Percentiles rank a stretch among this genome's conserved stretches.
phyloP scores from a whole-genome alignment of 768 basidiomycete species.

The Galerina sulciceps region DNA sequence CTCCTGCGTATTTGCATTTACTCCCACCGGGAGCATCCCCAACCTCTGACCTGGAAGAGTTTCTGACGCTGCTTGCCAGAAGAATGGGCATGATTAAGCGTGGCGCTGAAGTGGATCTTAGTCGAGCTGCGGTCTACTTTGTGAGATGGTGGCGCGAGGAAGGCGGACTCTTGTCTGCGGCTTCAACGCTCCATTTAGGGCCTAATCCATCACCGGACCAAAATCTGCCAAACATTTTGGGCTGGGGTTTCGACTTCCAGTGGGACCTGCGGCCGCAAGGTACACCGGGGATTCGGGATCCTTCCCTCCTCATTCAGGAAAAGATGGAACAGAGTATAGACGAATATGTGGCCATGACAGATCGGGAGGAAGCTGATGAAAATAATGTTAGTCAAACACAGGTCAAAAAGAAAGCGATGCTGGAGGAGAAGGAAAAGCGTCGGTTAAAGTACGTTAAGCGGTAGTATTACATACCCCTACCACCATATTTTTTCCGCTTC shows the following conservation, averaged over 20 bases:
- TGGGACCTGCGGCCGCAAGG: constrained; percentile 51
- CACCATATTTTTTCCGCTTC: neutral
- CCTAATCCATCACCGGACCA: constrained; percentile 11
- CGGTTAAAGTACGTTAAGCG: constrained; percentile 35
- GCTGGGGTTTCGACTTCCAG: constrained; percentile 89
- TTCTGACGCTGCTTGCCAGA: constrained; percentile 70
- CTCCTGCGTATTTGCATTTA: constrained; percentile 70
- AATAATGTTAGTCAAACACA: constrained; percentile 71
- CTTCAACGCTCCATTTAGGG: constrained; percentile 21
- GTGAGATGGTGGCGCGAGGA: constrained; percentile 88
- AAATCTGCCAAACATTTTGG: constrained; percentile 37
- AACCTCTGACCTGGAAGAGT: constrained; percentile 61
- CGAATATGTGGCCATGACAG: constrained; percentile 46
- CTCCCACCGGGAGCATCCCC: constrained; percentile 59
- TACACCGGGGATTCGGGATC: constrained; percentile 15
- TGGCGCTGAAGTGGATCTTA: constrained; percentile 72
- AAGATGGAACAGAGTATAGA: constrained; percentile 79
- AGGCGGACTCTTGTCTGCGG: constrained; percentile 61
- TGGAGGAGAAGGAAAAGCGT: constrained; percentile 45
- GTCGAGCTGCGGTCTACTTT: constrained; percentile 80
- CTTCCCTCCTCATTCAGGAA: constrained; percentile 47
- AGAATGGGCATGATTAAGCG: constrained; percentile 84
- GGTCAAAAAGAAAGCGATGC: constrained; percentile 57
- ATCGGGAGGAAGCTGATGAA: constrained; percentile 56
- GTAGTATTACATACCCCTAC: constrained; percentile 1